Evolutionary conservation across 2,329 filamentous ascomycete species (phyloP).

Genomic region (Apiospora hydei): DNA sequence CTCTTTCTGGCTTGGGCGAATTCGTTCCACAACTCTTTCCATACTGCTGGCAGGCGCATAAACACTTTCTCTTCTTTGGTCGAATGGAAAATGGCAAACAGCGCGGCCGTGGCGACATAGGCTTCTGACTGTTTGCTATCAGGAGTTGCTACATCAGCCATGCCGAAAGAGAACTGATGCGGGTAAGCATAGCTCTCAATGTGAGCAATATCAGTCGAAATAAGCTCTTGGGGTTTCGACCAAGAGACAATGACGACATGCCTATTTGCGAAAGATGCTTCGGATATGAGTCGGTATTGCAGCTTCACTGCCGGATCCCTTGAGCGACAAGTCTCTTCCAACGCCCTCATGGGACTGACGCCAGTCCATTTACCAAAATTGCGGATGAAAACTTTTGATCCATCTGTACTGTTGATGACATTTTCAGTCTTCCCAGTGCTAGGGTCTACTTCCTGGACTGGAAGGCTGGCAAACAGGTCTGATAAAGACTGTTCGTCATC

Average conservation of each 20-base stretch:
- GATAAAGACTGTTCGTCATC: conserved; percentile 58
- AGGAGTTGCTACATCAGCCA: conserved; percentile 76
- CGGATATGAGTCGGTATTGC: conserved; percentile 73
- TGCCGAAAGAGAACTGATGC: conserved; percentile 71
- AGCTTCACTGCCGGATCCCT: conserved; percentile 76
- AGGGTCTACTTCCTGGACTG: conserved; percentile 66
- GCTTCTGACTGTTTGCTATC: conserved; percentile 84
- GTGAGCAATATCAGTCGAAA: conserved; percentile 45
- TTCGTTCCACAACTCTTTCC: conserved; percentile 87
- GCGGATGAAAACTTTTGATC: conserved; percentile 67
- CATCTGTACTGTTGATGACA: conserved; percentile 59
- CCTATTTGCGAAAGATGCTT: conserved; percentile 76
- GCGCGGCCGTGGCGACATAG: conserved; percentile 79
- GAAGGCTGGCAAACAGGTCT: conserved; percentile 67
- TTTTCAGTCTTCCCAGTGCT: conserved; percentile 64
- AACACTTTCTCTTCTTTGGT: conserved; percentile 87
- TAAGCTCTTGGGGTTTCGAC: conserved; percentile 73
- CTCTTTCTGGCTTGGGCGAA: conserved; percentile 75
- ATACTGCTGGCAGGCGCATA: conserved; percentile 77
- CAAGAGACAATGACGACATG: conserved; percentile 79
- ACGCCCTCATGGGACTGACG: conserved; percentile 74
- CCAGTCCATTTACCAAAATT: conserved; percentile 88
- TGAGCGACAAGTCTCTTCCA: conserved; percentile 89
- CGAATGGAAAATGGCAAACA: conserved; percentile 82
- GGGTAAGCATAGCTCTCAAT: conserved; percentile 55